Conservation (phyloP, 2,329 filamentous ascomycete genomes). For the Lasiodiplodia citricola region DNA sequence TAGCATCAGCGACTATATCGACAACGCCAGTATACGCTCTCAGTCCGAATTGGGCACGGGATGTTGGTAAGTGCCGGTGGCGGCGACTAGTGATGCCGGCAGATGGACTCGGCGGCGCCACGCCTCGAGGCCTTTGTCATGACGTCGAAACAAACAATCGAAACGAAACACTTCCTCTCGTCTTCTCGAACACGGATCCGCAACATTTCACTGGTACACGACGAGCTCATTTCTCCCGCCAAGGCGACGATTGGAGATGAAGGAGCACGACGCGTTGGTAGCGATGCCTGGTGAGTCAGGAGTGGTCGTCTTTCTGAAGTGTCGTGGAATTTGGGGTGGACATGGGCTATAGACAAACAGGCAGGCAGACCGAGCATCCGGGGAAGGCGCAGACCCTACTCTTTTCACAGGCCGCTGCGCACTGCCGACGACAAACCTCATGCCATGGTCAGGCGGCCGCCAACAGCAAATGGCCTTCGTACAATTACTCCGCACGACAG, state of each 20-base stretch:
- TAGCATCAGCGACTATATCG: background rate
- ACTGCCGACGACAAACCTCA: background rate
- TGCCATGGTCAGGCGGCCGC: background rate
- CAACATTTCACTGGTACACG: background rate
- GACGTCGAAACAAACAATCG: constrained; percentile 7
- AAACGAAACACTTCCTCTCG: constrained; percentile 9
- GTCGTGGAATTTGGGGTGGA: background rate
- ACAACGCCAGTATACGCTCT: background rate
- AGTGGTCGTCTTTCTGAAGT: background rate
- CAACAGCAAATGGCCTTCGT: background rate
- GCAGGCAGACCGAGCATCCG: constrained; percentile 1
- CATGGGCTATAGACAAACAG: background rate
- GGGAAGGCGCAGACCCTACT: background rate
- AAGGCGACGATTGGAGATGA: constrained; percentile 1
- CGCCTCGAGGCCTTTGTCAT: background rate
- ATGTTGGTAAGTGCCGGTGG: background rate
- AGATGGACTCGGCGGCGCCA: constrained; percentile 7
- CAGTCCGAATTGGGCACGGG: background rate
- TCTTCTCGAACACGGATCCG: constrained; percentile 5
- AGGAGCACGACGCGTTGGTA: background rate
- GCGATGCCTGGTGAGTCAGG: background rate
- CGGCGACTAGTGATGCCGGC: background rate
- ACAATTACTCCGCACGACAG: background rate
- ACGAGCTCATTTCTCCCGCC: background rate
- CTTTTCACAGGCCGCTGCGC: background rate